Evolutionary conservation across 176 grass and related monocot genomes (phyloP).

Genomic region (Juncus inflexus): DNA sequence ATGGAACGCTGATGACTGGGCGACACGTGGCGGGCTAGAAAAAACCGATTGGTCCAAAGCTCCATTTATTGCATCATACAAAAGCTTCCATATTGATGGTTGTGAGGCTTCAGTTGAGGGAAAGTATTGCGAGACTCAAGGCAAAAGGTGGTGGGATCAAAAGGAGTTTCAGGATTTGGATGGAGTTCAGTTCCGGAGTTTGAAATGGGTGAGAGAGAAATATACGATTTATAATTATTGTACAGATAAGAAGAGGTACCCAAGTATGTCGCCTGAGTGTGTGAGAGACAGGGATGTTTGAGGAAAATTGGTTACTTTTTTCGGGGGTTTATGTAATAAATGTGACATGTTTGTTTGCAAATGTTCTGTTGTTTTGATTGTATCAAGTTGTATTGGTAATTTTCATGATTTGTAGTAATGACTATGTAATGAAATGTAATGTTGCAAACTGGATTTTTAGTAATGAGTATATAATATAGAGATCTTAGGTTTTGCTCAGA

Average conservation of each 20-base stretch:
- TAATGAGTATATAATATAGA: no score
- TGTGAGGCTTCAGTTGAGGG: constrained; percentile 67
- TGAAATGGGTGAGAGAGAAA: constrained; percentile 25
- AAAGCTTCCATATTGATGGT: constrained; percentile 70
- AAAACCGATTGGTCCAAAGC: constrained; percentile 81
- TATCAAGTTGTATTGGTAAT: no score
- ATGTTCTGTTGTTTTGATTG: no score
- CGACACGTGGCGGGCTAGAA: constrained; percentile 54
- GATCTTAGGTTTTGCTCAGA: no score
- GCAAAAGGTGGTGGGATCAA: constrained; percentile 66
- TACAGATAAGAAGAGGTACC: constrained; percentile 35
- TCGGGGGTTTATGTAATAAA: background rate
- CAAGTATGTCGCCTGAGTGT: constrained; percentile 48
- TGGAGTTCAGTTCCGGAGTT: constrained; percentile 40
- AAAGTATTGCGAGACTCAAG: constrained; percentile 53
- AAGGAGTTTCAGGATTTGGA: constrained; percentile 62
- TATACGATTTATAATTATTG: constrained; percentile 89
- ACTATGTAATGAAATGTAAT: no score
- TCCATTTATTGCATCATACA: constrained; percentile 60
- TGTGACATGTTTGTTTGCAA: no score
- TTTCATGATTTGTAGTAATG: no score
- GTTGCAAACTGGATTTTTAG: no score
- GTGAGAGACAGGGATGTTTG: constrained; percentile 48
- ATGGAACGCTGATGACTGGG: constrained; percentile 87
- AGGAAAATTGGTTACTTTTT: background rate